Base-by-base conservation (phyloP, 495 filamentous ascomycete genomes). In the Recurvomyces mirabilis region DNA sequence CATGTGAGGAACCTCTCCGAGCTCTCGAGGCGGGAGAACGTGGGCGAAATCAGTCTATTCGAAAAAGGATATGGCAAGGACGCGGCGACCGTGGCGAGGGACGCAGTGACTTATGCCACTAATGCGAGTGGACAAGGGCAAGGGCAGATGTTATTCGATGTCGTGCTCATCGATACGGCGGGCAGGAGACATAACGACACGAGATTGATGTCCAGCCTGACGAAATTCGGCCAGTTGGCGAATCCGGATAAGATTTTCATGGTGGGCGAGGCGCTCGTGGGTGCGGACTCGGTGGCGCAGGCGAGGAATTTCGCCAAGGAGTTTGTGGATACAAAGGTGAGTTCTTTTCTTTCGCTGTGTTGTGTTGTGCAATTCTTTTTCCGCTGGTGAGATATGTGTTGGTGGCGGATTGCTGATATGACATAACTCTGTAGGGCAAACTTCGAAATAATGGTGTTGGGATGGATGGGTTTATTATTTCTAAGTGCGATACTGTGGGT, bases 11-110 rank as follows among this genome's bases (percentile, higher is more conserved):
- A 94, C 57, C 70, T 98, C 48, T 81, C 81, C 55, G 87, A 95
- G 64, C 71, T 96, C 4, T 80, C 77, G 25, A 70, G 73, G 32
- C 77, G 89, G 40, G 87, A 94, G 62, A 81, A 77, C 12, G 89
- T 86, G 22, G 93, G 87, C 21, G 63, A 78, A 37, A 79, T 96
- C 13, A 87, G 94, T 59, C 65, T 98, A 30, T 96, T 91, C 58
- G 84, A 98, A 60, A 89, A 91, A 67, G 91, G 91, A 23, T 98
- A 98, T 56, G 91, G 93, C 56, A 94, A 94, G 55, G 91, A 98
- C 56, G 91, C 91, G 0, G 93, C 93, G 3, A 84, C 87, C 29
- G 87, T 96, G 28, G 93, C 91, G 31, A 85, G 87, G 60, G 91
- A 96, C 56, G 88, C 91, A 0, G 88, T 98, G 0, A 66, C 73